Evolutionary conservation across 805 yeast species (phyloP).

Genomic region (Zygotorulaspora sp.): DNA sequence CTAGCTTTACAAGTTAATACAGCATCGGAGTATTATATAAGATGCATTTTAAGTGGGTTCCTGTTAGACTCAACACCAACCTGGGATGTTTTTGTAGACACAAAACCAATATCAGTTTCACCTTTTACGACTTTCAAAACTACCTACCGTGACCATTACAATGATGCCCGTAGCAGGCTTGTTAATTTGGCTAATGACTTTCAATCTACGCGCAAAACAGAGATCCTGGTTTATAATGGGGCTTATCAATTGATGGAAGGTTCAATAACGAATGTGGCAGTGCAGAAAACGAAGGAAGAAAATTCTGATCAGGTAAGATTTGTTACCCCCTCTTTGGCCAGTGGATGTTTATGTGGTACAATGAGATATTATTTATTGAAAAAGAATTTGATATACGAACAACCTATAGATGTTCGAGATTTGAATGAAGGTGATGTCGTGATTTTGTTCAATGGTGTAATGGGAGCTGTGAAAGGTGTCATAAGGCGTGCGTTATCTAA

Average conservation of each 20-base stretch:
- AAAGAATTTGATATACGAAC: slow-evolving; percentile 51
- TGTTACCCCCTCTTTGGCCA: slow-evolving; percentile 73
- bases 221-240: slow-evolving; percentile 66
- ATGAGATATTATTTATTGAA: slow-evolving; percentile 60
- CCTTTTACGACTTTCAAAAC: slow-evolving; percentile 89
- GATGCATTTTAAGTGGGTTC: slow-evolving; percentile 26
- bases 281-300: slow-evolving; percentile 32
- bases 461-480: slow-evolving; percentile 68
- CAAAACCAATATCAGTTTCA: slow-evolving; percentile 48
- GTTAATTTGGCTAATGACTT: slow-evolving; percentile 31
- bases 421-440: slow-evolving; percentile 63
- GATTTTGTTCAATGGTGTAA: slow-evolving; percentile 72
- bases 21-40: slow-evolving; percentile 27
- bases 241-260: slow-evolving; percentile 70
- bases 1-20: neutral
- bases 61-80: slow-evolving; percentile 24
- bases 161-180: slow-evolving; percentile 51
- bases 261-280: slow-evolving; percentile 74
- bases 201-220: slow-evolving; percentile 41
- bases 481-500: slow-evolving; percentile 27
- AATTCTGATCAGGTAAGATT: slow-evolving; percentile 42
- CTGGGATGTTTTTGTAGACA: slow-evolving; percentile 65
- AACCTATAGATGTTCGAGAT: slow-evolving; percentile 40
- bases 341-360: slow-evolving; percentile 86
- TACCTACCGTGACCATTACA: slow-evolving; percentile 62